Base-by-base conservation (phyloP, 768 basidiomycete species). In the Naganishia antarctica region DNA sequence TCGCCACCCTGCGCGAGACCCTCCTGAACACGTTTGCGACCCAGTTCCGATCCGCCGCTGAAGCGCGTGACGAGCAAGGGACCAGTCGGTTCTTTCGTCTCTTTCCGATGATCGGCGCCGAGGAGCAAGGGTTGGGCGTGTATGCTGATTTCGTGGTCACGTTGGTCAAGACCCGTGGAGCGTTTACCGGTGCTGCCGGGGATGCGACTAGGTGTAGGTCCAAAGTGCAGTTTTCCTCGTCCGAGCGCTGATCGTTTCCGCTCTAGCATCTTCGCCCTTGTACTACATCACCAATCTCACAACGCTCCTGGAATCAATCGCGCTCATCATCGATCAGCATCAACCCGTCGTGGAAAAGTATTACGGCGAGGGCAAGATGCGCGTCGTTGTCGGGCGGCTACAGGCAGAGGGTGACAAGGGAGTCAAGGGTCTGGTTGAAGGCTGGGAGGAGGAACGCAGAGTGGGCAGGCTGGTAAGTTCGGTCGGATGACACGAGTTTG, bases 311-410 rank as follows among this genome's bases (percentile, higher is more conserved):
- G 96, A 99, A 79, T 88, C 87, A 62, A 87, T 99, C 57, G 96
- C 93, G 0, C 85, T 90, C 81, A 91, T 99, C 68, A 87, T 99
- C 23, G 91, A 94, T 71, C 96, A 99, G 72, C 96, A 99, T 73
- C 94, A 96, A 69, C 90, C 91, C 1, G 85, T 99, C 4, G 93
- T 99, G 0, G 94, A 97, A 74, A 98, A 96, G 78, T 98, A 99
- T 78, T 99, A 99, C 71, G 96, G 96, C 0, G 70, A 76, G 9
- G 89, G 91, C 0, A 87, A 88, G 75, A 98, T 98, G 94, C 79
- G 81, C 44, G 83, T 78, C 37, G 91, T 94, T 13, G 83, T 92
- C 1, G 68, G 66, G 1, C 82, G 86, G 45, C 80, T 99, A 8
- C 77, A 96, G 50, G 84, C 86, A 63, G 93, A 98, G 74, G 89